These are phyloP conservation scores for Inga oerstediana DNA, from an alignment of 306 rosid species.

Conservation along the genomic window DNA sequence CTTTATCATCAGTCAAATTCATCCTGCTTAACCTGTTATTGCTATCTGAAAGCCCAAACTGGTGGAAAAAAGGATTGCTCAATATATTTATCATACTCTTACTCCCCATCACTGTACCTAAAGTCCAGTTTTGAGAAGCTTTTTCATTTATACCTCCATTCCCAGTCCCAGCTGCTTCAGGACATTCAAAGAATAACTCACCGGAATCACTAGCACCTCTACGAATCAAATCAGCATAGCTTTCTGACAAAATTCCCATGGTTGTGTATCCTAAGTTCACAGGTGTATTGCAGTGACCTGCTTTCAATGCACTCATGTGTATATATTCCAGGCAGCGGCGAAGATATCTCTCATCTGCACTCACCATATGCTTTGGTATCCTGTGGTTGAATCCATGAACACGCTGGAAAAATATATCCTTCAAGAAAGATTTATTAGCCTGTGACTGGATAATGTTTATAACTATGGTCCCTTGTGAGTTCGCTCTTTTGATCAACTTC, in stretches of 20 bases:
- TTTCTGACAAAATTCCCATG: slow-evolving; percentile 49
- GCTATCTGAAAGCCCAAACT: slow-evolving; percentile 48
- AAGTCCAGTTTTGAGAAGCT: slow-evolving; percentile 43
- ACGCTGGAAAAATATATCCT: slow-evolving; percentile 50
- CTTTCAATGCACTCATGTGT: slow-evolving; percentile 62
- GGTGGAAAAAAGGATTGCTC: slow-evolving; percentile 70
- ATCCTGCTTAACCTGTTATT: slow-evolving; percentile 41
- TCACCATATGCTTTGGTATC: slow-evolving; percentile 82
- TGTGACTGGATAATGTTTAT: slow-evolving; percentile 61
- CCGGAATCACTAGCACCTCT: slow-evolving; percentile 43
- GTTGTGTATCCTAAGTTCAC: slow-evolving; percentile 48
- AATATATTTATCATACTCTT: slow-evolving; percentile 82
- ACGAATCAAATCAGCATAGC: slow-evolving; percentile 38
- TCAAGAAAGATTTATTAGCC: slow-evolving; percentile 47
- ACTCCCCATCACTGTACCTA: slow-evolving; percentile 85
- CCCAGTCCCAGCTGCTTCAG: not conserved
- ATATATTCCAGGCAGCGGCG: slow-evolving; percentile 80
- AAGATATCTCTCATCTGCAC: slow-evolving; percentile 77
- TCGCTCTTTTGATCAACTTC: slow-evolving; percentile 59
- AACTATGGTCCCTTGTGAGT: slow-evolving; percentile 49
- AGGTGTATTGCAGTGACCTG: slow-evolving; percentile 54
- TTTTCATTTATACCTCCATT: not conserved
- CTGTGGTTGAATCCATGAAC: slow-evolving; percentile 56
- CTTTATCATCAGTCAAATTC: slow-evolving; percentile 48
- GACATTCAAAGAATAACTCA: slow-evolving; percentile 34